Evolutionary conservation across 176 grass and related monocot genomes (phyloP), one percentile per base, ranked within the genome.

Genomic region (Zizania latifolia): DNA sequence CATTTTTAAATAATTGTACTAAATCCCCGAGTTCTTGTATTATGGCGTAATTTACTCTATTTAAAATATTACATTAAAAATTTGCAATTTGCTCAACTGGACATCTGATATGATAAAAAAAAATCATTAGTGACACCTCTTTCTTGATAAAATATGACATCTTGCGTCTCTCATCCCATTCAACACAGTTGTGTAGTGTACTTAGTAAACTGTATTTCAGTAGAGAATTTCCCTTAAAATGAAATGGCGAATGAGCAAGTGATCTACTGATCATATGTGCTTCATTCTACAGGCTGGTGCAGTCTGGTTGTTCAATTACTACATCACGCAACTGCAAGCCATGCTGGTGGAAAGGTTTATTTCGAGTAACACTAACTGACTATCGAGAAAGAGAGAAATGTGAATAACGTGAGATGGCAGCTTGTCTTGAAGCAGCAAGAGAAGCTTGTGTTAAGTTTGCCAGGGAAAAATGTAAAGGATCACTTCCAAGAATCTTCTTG

Each of bases 301-400:
- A 46, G 12, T 78, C 90, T 16, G 95, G 95, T 1, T 94, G 91
- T 75, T 94, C 95, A 26, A 90, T 94, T 76, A 72, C 84, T 10
- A 91, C 89, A 35, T 88, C 89, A 70, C 82, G 84, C 54, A 94
- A 94, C 61, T 99, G 91, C 68, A 98, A 81, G 68, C 84, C 88
- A 12, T 81, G 86, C 24, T 98, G 88, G 90, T 98, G 94, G 91
- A 94, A 89, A 82, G 51, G 78, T 39, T 72, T 98, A 15, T 79
- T 94, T 75, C 80, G 76, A 85, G 70, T 46, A 48, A 16, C 84
- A 31, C 58, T 62, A 0, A 62, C 58, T 4, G 81, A 92, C 64
- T 91, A 87, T 50, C 50, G 48, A 17, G 86, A 78, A 68, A 74
- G 93, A 75, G 83, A 89, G 37, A 66, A 61, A 72, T 96, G 93